Conservation (phyloP, 257 asterid genomes). For the Solanum rostratum region DNA sequence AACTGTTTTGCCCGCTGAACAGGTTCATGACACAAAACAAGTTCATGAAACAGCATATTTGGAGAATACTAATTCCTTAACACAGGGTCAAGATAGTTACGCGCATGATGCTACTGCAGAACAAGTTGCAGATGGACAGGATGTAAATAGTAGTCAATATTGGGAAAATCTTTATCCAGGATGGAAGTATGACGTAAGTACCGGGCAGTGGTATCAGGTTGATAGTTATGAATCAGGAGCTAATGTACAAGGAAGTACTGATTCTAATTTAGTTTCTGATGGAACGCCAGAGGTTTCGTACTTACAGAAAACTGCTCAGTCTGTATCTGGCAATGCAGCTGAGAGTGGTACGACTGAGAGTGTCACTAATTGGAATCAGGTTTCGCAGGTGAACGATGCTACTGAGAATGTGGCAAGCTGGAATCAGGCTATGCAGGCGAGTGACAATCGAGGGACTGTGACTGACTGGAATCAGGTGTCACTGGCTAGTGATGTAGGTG, state of each 20-base stretch:
- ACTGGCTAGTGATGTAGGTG: slow-evolving; percentile 14
- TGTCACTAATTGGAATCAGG: slow-evolving; percentile 41
- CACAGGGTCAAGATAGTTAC: slow-evolving; percentile 26
- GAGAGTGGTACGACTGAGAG: slow-evolving; percentile 38
- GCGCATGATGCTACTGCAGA: slow-evolving; percentile 26
- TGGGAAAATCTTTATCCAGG: slow-evolving; percentile 91
- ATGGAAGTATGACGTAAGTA: slow-evolving; percentile 60
- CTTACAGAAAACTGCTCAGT: slow-evolving; percentile 56
- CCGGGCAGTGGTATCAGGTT: slow-evolving; percentile 86
- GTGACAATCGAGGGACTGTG: slow-evolving; percentile 3
- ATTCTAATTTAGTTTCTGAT: slow-evolving; percentile 12
- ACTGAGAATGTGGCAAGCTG: slow-evolving; percentile 26
- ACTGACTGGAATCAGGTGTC: slow-evolving; percentile 17
- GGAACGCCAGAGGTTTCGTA: slow-evolving; percentile 50
- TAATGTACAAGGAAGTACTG: slow-evolving; percentile 16
- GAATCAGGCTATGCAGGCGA: slow-evolving; percentile 34
- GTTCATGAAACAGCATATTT: not conserved
- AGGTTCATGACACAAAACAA: not conserved
- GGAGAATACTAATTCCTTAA: not conserved
- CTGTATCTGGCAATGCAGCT: slow-evolving; percentile 39
- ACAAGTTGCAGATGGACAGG: slow-evolving; percentile 31
- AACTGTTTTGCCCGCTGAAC: not conserved
- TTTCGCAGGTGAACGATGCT: slow-evolving; percentile 23
- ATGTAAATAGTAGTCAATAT: slow-evolving; percentile 43
- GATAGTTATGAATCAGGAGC: slow-evolving; percentile 31